These are phyloP conservation scores for Vigna radiata DNA, from an alignment of 306 rosid species.

Conservation along the genomic window DNA sequence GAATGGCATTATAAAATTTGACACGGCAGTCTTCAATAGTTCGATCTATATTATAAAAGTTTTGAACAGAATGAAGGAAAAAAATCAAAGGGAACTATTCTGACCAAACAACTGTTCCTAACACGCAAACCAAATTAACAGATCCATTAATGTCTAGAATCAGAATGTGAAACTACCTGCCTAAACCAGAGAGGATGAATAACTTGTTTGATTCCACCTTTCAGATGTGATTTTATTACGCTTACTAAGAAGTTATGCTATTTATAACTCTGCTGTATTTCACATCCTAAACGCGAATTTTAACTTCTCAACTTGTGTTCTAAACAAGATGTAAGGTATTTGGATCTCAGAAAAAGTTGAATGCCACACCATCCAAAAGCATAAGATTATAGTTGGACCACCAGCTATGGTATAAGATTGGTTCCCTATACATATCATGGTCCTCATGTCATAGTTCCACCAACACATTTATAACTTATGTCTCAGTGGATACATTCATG, in stretches of 20 bases:
- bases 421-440: constrained; percentile 75
- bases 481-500: constrained; percentile 70
- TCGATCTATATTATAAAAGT: constrained; percentile 8
- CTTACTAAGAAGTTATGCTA: neutral
- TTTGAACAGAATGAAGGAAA: neutral
- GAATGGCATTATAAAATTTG: constrained; percentile 18
- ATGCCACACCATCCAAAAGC: neutral
- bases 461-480: constrained; percentile 75
- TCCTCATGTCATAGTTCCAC: constrained; percentile 70
- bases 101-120: neutral
- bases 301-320: neutral
- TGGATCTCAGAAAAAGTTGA: constrained; percentile 18
- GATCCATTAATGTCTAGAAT: neutral
- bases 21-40: constrained; percentile 21
- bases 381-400: constrained; percentile 52
- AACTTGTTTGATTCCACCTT: neutral
- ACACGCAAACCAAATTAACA: constrained; percentile 25
- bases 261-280: neutral
- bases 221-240: neutral
- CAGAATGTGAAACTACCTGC: constrained; percentile 2
- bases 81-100: constrained; percentile 28
- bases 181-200: neutral
- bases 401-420: constrained; percentile 60
- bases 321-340: neutral
- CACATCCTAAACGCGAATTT: neutral